Percentiles rank a stretch among this genome's conserved stretches.
phyloP scores from a whole-genome alignment of 257 asterid genomes.

The Gardenia jasminoides region DNA sequence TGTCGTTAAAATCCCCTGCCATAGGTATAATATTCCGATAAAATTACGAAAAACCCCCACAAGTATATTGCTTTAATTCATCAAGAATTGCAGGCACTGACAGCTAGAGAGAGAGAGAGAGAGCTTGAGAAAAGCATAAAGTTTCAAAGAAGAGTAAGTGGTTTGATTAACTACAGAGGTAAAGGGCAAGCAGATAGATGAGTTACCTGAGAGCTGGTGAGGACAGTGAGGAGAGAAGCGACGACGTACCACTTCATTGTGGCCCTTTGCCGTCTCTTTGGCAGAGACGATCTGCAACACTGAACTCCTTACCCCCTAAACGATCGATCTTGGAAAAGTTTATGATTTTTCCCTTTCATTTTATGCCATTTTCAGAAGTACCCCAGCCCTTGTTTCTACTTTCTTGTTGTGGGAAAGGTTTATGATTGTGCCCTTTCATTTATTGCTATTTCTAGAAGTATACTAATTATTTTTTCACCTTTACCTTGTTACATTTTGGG shows the following conservation, averaged over 20 bases:
- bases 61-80: neutral
- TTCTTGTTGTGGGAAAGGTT: neutral
- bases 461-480: neutral
- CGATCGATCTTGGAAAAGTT: conserved; percentile 7
- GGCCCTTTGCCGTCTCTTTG: neutral
- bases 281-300: conserved; percentile 11
- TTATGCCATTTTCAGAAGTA: neutral
- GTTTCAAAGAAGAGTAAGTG: neutral
- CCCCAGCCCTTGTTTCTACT: neutral
- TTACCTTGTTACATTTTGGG: too few species aligned
- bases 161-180: neutral
- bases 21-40: conserved; percentile 7
- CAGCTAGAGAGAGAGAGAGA: conserved; percentile 17
- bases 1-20: conserved; percentile 89
- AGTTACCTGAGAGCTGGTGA: conserved; percentile 94
- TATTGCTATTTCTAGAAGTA: neutral
- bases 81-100: neutral
- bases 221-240: conserved; percentile 82
- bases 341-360: conserved; percentile 1
- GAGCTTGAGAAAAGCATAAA: neutral
- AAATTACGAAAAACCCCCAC: conserved; percentile 20
- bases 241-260: conserved; percentile 92
- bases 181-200: neutral
- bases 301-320: neutral
- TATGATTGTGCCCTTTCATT: conserved; percentile 1